Base-by-base conservation (phyloP, 768 basidiomycete species). In the Tylopilus intermedius region DNA sequence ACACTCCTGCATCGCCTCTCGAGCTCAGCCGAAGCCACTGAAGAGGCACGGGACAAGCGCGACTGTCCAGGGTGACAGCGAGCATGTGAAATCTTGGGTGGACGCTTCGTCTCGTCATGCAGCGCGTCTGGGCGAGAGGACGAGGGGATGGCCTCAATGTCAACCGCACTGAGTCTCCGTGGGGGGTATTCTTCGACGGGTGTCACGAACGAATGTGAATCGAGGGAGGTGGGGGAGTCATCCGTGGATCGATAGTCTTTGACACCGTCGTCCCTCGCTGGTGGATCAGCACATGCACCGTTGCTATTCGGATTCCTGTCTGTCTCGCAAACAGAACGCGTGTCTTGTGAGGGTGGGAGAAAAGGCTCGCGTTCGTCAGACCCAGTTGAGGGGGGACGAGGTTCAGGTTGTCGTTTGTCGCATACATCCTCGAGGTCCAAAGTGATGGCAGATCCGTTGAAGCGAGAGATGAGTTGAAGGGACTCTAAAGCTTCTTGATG, bases 401-500 rank as follows among this genome's bases (percentile, higher is more conserved):
- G 62, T 37, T 57, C 56, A 18, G 64, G 47, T 13, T 63, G 66
- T 24, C 65, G 68, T 40, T 63, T 62, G 51, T 81, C 82, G 35
- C 72, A 68, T 1, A 95, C 90, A 53, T 96, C 93, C 18, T 79
- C 79, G 9, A 89, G 67, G 29, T 79, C 81, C 29, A 94, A 76
- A 4, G 75, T 69, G 0, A 94, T 69, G 48, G 83, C 74, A 14
- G 83, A 81, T 2, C 89, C 91, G 67, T 98, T 98, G 71, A 88
- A 92, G 30, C 77, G 78, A 3, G 90, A 89, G 41, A 99, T 97
- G 58, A 89, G 72, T 58, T 86, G 84, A 0, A 99, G 77, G 0
- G 85, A 84, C 58, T 88, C 80, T 33, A 95, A 70, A 0, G 94
- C 95, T 59, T 96, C 94, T 33, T 83, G 79, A 32, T 81, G 84